A percentile compares a stretch with the other conserved stretches of the same genome.
These are phyloP conservation scores for Psilocybe sp. DNA, from an alignment of 768 basidiomycete species.

Conservation along the genomic window DNA sequence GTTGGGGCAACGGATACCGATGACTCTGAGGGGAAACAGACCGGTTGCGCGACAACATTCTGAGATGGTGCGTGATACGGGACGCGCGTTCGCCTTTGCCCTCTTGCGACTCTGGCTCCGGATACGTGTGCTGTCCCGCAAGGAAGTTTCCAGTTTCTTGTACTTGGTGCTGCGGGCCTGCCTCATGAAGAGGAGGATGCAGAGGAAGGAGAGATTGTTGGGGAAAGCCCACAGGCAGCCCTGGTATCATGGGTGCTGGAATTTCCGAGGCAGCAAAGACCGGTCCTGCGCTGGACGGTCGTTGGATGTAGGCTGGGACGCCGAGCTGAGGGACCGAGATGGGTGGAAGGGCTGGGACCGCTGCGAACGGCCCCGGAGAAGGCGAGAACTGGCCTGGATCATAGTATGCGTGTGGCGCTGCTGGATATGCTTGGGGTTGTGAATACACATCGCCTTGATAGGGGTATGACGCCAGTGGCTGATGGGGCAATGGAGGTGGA, in stretches of 20 bases:
- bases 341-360: conserved; percentile 14
- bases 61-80: conserved; percentile 58
- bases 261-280: conserved; percentile 27
- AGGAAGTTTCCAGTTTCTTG: not conserved
- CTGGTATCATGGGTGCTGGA: conserved; percentile 27
- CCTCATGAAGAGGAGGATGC: conserved; percentile 7
- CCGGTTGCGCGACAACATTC: conserved; percentile 51
- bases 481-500: conserved; percentile 21
- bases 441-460: conserved; percentile 14
- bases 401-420: conserved; percentile 12
- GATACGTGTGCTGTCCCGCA: no score
- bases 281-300: conserved; percentile 53
- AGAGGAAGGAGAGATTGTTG: conserved; percentile 24
- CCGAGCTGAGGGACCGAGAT: conserved; percentile 6
- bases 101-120: conserved; percentile 40
- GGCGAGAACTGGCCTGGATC: conserved; percentile 11
- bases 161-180: not conserved
- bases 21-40: conserved; percentile 64
- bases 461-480: conserved; percentile 5
- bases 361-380: no score
- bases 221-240: conserved; percentile 33
- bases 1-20: conserved; percentile 40
- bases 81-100: conserved; percentile 61
- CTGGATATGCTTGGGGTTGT: conserved; percentile 7
- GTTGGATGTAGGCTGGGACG: conserved; percentile 24